Evolutionary conservation across 495 filamentous ascomycete species (phyloP), one percentile per base, ranked within the genome.

Genomic region (Evernia prunastri): DNA sequence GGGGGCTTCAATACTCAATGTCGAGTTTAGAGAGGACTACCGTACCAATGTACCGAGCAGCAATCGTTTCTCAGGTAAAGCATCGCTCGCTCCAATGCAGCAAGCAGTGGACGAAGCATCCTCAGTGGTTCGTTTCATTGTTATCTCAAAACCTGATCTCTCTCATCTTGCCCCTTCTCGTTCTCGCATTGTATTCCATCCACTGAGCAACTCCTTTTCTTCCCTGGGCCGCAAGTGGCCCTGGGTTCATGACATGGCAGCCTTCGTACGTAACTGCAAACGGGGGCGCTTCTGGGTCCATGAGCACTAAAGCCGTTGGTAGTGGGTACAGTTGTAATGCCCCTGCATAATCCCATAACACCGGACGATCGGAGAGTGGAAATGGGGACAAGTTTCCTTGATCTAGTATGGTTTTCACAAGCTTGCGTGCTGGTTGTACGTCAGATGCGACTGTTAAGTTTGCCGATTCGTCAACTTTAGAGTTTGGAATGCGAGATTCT

Each of bases 181-280:
- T 81, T 47, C 83, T 74, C 27, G 89, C 68, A 77, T 89, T 87
- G 74, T 91, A 96, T 77, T 97, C 93, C 7, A 92, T 77, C 93
- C 93, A 97, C 70, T 86, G 79, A 45, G 85, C 89, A 33, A 79
- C 81, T 18, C 86, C 83, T 54, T 84, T 77, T 39, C 83, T 79
- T 8, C 83, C 86, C 8, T 80, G 75, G 1, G 86, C 85, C 56
- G 92, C 76, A 51, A 97, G 75, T 54, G 80, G 79, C 15, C 91
- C 94, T 0, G 94, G 94, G 71, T 98, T 98, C 84, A 98, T 89
- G 4, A 96, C 93, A 79, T 92, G 87, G 70, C 94, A 97, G 3
- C 91, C 93, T 74, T 96, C 91, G 70, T 97, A 97, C 23, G 89
- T 94, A 51, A 96, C 77, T 63, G 86, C 86, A 70, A 95, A 97